Evolutionary conservation across 768 basidiomycete genomes (phyloP).

Genomic region (Pulveroboletus sp.): DNA sequence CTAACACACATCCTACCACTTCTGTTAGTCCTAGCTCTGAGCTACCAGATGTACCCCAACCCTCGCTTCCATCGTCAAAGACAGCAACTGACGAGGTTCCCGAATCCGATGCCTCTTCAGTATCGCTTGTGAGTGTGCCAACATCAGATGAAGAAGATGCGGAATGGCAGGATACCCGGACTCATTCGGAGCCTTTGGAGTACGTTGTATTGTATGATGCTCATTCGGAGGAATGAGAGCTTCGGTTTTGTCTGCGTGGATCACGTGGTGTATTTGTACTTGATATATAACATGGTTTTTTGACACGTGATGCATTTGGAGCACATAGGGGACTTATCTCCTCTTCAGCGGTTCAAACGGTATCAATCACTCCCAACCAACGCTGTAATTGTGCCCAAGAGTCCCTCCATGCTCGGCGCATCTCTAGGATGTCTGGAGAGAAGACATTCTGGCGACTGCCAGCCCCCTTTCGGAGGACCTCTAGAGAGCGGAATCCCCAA

Average conservation of each 20-base stretch:
- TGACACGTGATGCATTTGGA: slow-evolving; percentile 9
- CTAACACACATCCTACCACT: slow-evolving; percentile 30
- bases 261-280: slow-evolving; percentile 5
- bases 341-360: neutral
- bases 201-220: slow-evolving; percentile 75
- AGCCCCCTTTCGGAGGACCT: slow-evolving; percentile 19
- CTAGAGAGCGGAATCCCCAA: slow-evolving; percentile 6
- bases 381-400: neutral
- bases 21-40: slow-evolving; percentile 10
- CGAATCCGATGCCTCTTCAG: slow-evolving; percentile 41
- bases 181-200: slow-evolving; percentile 43
- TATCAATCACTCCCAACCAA: neutral
- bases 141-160: slow-evolving; percentile 51
- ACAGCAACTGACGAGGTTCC: slow-evolving; percentile 38
- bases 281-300: neutral
- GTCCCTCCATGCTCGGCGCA: slow-evolving; percentile 8
- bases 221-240: slow-evolving; percentile 43
- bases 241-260: neutral
- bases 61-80: slow-evolving; percentile 18
- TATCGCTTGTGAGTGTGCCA: slow-evolving; percentile 59
- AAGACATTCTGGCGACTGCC: slow-evolving; percentile 24
- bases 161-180: slow-evolving; percentile 57
- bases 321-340: slow-evolving; percentile 8
- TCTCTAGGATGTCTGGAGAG: slow-evolving; percentile 21
- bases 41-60: slow-evolving; percentile 3